Evolutionary conservation across 192 early-diverging fungal genomes (phyloP).

Genomic region (Gigaspora rosea): DNA sequence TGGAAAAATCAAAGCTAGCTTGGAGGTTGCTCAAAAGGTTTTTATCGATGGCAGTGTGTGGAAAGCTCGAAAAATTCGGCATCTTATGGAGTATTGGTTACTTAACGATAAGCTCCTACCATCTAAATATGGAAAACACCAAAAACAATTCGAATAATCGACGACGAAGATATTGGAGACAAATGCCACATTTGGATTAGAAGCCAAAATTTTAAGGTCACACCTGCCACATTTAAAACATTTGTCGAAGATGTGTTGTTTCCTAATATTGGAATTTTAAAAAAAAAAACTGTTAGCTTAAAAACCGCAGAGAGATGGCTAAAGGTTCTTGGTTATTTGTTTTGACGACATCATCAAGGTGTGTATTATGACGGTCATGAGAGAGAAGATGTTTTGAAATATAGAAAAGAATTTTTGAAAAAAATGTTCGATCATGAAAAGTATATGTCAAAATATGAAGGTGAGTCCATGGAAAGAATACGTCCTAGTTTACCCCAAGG

Average conservation of each 20-base stretch:
- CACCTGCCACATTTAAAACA: neutral
- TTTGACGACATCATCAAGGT: neutral
- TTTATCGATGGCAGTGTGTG: neutral
- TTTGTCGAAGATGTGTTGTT: neutral
- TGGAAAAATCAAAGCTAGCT: neutral
- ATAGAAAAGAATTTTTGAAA: neutral
- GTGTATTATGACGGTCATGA: slow-evolving; percentile 5
- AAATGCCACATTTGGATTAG: slow-evolving; percentile 12
- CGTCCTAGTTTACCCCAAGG: neutral
- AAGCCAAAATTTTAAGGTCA: neutral
- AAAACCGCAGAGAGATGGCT: neutral
- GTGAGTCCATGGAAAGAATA: slow-evolving; percentile 9
- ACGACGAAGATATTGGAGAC: slow-evolving; percentile 2
- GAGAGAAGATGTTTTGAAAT: neutral
- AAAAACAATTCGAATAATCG: slow-evolving; percentile 3
- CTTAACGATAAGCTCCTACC: neutral
- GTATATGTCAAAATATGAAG: neutral
- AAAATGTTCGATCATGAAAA: slow-evolving; percentile 12
- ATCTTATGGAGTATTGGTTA: neutral
- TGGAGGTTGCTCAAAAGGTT: neutral
- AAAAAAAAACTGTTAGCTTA: neutral
- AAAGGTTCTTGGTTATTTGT: neutral
- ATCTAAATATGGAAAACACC: neutral
- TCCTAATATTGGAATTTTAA: neutral
- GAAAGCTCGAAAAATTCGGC: neutral